Percentiles rank a stretch among this genome's conserved stretches.
Conservation (phyloP, 2,329 filamentous ascomycete genomes). For the Peltaster fructicola region DNA sequence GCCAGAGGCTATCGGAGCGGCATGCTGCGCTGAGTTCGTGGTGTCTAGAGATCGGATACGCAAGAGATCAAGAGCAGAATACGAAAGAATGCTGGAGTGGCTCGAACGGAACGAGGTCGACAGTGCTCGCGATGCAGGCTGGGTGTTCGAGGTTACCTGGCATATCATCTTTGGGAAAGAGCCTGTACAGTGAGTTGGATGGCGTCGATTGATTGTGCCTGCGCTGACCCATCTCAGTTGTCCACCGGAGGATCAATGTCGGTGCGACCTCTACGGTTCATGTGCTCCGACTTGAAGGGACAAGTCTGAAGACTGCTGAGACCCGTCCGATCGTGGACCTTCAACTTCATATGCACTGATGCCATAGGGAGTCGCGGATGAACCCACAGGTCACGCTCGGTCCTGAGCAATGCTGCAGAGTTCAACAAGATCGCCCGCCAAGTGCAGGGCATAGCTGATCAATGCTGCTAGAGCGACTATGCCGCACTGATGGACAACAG, state of each 20-base stretch:
- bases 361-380: too few species aligned
- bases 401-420: too few species aligned
- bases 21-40: not conserved
- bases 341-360: too few species aligned
- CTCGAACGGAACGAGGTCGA: not conserved
- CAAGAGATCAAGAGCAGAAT: not conserved
- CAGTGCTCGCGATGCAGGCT: not conserved
- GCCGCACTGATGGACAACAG: too few species aligned
- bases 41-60: conserved; percentile 1
- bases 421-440: too few species aligned
- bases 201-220: not conserved
- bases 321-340: too few species aligned
- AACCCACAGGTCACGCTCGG: too few species aligned
- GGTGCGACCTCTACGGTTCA: not conserved
- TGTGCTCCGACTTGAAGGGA: too few species aligned
- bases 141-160: conserved; percentile 3
- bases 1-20: not conserved
- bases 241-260: not conserved
- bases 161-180: conserved; percentile 3
- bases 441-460: too few species aligned
- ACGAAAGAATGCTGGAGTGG: conserved; percentile 1
- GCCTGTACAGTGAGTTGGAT: conserved; percentile 1
- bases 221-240: conserved; percentile 1
- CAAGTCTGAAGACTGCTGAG: too few species aligned
- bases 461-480: too few species aligned